Evolutionary conservation across 805 yeast genomes (phyloP).

Genomic region (Wickerhamomyces bovis): DNA sequence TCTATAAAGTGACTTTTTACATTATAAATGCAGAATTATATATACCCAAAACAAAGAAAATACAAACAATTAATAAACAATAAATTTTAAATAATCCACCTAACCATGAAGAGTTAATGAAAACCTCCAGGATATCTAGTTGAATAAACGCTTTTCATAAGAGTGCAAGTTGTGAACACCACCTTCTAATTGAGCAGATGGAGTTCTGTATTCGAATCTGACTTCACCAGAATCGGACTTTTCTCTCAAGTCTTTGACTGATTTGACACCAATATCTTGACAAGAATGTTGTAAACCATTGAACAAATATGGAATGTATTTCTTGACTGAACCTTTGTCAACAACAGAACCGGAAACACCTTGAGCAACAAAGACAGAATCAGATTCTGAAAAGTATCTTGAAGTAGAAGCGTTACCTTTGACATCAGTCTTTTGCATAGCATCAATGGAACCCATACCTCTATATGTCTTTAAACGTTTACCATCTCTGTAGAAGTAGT

Average conservation of each 20-base stretch:
- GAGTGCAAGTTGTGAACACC: constrained; percentile 96
- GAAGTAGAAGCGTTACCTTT: constrained; percentile 97
- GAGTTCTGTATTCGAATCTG: constrained; percentile 96
- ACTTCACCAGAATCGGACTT: constrained; percentile 61
- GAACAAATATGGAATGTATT: constrained; percentile 89
- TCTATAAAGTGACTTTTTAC: not conserved
- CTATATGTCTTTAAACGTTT: constrained; percentile 95
- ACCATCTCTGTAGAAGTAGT: constrained; percentile 96
- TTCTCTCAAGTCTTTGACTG: constrained; percentile 56
- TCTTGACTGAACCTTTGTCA: constrained; percentile 92
- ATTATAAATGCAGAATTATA: not conserved
- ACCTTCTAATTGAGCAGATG: constrained; percentile 98
- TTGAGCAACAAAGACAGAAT: constrained; percentile 94
- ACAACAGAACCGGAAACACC: constrained; percentile 97
- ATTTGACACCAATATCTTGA: constrained; percentile 90
- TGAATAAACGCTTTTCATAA: constrained; percentile 95
- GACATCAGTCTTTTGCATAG: constrained; percentile 86
- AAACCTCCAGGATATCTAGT: constrained; percentile 7
- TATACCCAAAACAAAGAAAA: not conserved
- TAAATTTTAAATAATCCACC: not conserved
- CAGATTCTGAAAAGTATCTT: constrained; percentile 95
- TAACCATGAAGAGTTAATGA: not conserved
- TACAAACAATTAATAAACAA: not conserved
- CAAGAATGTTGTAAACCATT: constrained; percentile 97
- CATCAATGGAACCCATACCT: constrained; percentile 99